Conservation (phyloP, 352 stramenopile species). For the Phytophthora tentaculata region DNA sequence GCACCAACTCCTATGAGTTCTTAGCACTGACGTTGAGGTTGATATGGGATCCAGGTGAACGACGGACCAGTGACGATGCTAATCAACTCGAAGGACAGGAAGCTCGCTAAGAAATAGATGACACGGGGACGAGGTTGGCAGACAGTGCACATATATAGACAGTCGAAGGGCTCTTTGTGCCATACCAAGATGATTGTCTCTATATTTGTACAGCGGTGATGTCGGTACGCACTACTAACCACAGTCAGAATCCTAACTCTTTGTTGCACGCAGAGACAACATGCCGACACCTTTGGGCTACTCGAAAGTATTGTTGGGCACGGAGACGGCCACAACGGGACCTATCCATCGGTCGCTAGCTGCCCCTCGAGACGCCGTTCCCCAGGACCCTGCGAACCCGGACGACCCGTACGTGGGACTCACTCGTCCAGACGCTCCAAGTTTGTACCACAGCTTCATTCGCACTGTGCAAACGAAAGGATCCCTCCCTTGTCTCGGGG, state of each 20-base stretch:
- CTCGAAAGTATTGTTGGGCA: constrained; percentile 51
- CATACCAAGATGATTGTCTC: not conserved
- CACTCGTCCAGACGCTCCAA: constrained; percentile 43
- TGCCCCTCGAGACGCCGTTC: constrained; percentile 34
- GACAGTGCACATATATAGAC: constrained; percentile 29
- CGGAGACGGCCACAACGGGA: constrained; percentile 45
- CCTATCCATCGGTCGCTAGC: constrained; percentile 53
- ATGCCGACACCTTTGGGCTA: constrained; percentile 54
- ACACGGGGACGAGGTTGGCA: constrained; percentile 1
- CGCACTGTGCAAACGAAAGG: constrained; percentile 31
- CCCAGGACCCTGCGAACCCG: constrained; percentile 38
- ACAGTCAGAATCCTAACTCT: constrained; percentile 9
- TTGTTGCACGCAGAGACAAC: not conserved
- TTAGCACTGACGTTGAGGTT: constrained; percentile 15
- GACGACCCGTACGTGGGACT: constrained; percentile 51
- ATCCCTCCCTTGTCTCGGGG: constrained; percentile 48
- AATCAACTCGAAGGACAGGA: constrained; percentile 84
- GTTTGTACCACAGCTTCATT: constrained; percentile 59
- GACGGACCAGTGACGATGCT: constrained; percentile 85
- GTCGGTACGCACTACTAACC: not conserved
- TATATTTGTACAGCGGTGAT: constrained; percentile 22
- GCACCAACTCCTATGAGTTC: too few relatives aligned
- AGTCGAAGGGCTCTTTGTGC: not conserved
- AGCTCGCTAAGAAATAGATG: constrained; percentile 51
- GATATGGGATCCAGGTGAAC: constrained; percentile 63